Percentiles rank a stretch among this genome's conserved stretches.
phyloP scores from a whole-genome alignment of 352 stramenopile genomes.

The Thraustotheca clavata region DNA sequence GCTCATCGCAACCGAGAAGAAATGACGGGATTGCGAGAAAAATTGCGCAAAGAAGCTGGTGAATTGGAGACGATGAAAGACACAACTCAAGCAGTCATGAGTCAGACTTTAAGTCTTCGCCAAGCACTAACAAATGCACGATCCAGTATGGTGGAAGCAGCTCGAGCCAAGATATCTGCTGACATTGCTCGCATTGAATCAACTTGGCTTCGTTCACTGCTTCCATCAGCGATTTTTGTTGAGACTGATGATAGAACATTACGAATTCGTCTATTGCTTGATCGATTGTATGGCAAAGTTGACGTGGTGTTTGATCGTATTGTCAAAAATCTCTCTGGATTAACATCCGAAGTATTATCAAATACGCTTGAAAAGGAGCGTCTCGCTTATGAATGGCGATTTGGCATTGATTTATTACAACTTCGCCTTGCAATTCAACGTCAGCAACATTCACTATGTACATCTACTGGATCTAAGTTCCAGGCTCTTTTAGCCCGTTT shows the following conservation, averaged over 20 bases:
- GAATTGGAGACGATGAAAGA: slow-evolving; percentile 68
- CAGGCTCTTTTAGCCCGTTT: slow-evolving; percentile 25
- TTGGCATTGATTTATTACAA: neutral
- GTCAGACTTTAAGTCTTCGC: slow-evolving; percentile 66
- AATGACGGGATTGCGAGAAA: slow-evolving; percentile 59
- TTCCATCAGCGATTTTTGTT: slow-evolving; percentile 63
- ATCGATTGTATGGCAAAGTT: slow-evolving; percentile 54
- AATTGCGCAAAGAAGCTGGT: slow-evolving; percentile 58
- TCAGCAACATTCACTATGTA: neutral
- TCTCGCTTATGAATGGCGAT: neutral
- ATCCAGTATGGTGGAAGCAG: slow-evolving; percentile 56
- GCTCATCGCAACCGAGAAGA: slow-evolving; percentile 59
- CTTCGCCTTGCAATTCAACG: neutral
- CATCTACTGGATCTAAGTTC: neutral
- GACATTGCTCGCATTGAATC: slow-evolving; percentile 61
- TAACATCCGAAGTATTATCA: neutral
- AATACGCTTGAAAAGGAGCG: neutral
- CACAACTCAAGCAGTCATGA: slow-evolving; percentile 58
- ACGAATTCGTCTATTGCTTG: slow-evolving; percentile 51
- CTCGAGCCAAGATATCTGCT: slow-evolving; percentile 55
- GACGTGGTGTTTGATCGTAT: slow-evolving; percentile 61
- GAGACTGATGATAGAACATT: slow-evolving; percentile 68
- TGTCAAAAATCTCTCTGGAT: slow-evolving; percentile 37
- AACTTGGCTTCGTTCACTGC: slow-evolving; percentile 48
- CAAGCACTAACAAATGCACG: slow-evolving; percentile 43